Percentiles rank a stretch among this genome's conserved stretches.
Evolutionary conservation across 2,329 filamentous ascomycete species (phyloP).

Genomic region (Alternaria sp.): DNA sequence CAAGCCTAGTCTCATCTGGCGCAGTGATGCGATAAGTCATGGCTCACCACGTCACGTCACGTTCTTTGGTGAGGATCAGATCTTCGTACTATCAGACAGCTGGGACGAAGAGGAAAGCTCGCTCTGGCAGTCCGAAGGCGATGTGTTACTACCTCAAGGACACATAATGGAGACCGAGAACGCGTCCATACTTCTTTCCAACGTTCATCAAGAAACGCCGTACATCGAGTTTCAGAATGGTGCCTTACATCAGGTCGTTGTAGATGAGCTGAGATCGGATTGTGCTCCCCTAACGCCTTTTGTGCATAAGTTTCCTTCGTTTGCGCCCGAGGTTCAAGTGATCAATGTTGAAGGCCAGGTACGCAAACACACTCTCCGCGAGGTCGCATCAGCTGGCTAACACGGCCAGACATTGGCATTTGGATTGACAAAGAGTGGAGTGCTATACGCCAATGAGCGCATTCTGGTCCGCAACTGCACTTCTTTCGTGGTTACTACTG

Average conservation of each 20-base stretch:
- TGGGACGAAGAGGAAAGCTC: conserved; percentile 40
- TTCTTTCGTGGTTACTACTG: conserved; percentile 81
- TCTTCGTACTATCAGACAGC: conserved; percentile 45
- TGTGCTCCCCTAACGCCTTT: conserved; percentile 23
- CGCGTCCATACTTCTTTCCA: conserved; percentile 31
- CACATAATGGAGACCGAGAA: conserved; percentile 31
- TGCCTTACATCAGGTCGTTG: conserved; percentile 22
- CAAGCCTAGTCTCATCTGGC: conserved; percentile 55
- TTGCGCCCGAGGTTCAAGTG: conserved; percentile 34
- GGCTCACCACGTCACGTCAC: conserved; percentile 55
- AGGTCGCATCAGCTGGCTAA: conserved; percentile 16
- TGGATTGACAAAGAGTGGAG: conserved; percentile 76
- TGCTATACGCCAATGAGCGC: conserved; percentile 77
- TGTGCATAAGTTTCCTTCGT: conserved; percentile 34
- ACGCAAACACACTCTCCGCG: background rate
- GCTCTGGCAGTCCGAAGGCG: conserved; percentile 35
- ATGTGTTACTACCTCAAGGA: conserved; percentile 27
- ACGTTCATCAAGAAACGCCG: conserved; percentile 27
- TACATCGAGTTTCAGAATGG: conserved; percentile 36
- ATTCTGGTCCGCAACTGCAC: conserved; percentile 86
- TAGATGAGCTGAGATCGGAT: conserved; percentile 14
- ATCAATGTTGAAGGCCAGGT: conserved; percentile 34
- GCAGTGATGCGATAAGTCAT: conserved; percentile 20
- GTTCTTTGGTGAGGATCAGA: conserved; percentile 50
- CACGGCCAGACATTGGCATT: conserved; percentile 56